Base-by-base conservation (phyloP, 371 early-diverging fungal species). In the Coemansia sp. region DNA sequence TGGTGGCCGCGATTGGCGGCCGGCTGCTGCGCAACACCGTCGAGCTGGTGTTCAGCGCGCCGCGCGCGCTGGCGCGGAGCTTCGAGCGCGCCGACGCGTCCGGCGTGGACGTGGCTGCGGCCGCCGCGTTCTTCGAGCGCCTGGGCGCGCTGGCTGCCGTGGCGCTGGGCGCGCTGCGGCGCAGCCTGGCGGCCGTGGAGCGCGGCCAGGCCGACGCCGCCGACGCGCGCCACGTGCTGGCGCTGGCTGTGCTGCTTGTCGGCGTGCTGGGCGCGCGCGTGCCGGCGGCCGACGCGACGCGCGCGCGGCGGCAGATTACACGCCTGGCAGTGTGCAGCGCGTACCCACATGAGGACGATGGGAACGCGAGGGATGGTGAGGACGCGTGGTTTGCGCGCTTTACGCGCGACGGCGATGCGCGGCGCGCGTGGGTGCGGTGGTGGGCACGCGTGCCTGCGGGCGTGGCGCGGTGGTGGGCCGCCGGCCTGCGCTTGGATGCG, bases 341-440 rank as follows among this genome's bases (percentile, higher is more conserved):
- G 47, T 42, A 26, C 12, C 8, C 33, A 35, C 11, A 33, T 35
- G 26, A 4, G 34, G 8, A 3, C 41, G n/a, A 38, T 7, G 35
- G 16, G 0, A 38, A 43, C 20, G 50, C 31, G 3, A 36, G 16
- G 1, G 6, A 20, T 20, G 20, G 31, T 48, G 31, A 41, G 36
- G 34, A 14, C 34, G 59, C 68, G 8, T 72, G 72, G 72, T 63
- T 59, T 48, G 63, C 45, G 48, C 52, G 42, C 26, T 72, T 68
- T 68, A 52, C 58, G 4, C 57, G 49, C 35, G 65, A 57, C 42
- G 64, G 61, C 33, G 20, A 14, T 4, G 49, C 40, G 49, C 68
- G 72, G 36, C 65, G 52, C 30, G 59, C 57, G 26, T 74, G 75
- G 75, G 26, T 59, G 6, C 20, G 16, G 52, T 74, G 75, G 75